Percentiles rank a stretch among this genome's conserved stretches.
Evolutionary conservation across 2,329 filamentous ascomycete species (phyloP).

Genomic region (Teratosphaeria epicoccoides): DNA sequence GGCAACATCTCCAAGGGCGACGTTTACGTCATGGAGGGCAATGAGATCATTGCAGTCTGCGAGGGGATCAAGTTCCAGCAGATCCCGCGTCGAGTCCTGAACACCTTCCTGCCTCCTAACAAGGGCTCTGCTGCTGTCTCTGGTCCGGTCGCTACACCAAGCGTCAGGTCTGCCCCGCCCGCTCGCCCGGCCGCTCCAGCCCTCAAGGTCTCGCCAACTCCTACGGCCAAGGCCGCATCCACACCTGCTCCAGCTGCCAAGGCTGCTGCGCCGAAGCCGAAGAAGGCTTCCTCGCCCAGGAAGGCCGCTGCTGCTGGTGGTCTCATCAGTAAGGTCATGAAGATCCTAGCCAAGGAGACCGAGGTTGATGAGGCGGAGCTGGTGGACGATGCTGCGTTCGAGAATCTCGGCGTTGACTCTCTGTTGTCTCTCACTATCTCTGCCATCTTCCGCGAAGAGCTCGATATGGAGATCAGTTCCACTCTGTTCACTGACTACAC

Average conservation of each 20-base stretch:
- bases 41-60: slow-evolving; percentile 48
- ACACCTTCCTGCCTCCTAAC: slow-evolving; percentile 56
- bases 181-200: slow-evolving; percentile 1
- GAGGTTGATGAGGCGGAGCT: slow-evolving; percentile 49
- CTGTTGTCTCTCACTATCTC: slow-evolving; percentile 51
- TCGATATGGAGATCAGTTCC: slow-evolving; percentile 49
- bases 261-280: slow-evolving; percentile 21
- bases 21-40: slow-evolving; percentile 50
- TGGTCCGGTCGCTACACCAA: slow-evolving; percentile 26
- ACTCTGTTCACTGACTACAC: slow-evolving; percentile 50
- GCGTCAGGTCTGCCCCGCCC: slow-evolving; percentile 6
- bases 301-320: slow-evolving; percentile 38
- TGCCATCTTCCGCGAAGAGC: slow-evolving; percentile 51
- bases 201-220: slow-evolving; percentile 11
- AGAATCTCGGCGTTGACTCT: slow-evolving; percentile 53
- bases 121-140: slow-evolving; percentile 25
- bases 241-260: slow-evolving; percentile 11
- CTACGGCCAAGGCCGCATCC: slow-evolving; percentile 12
- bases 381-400: slow-evolving; percentile 49
- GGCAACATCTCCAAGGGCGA: slow-evolving; percentile 48
- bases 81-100: slow-evolving; percentile 55
- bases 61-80: slow-evolving; percentile 56
- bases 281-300: slow-evolving; percentile 37
- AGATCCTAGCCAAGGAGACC: slow-evolving; percentile 57
- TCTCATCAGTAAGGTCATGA: slow-evolving; percentile 46